Evolutionary conservation across 441 rosid species (phyloP).

Genomic region (Kokia cookei): DNA sequence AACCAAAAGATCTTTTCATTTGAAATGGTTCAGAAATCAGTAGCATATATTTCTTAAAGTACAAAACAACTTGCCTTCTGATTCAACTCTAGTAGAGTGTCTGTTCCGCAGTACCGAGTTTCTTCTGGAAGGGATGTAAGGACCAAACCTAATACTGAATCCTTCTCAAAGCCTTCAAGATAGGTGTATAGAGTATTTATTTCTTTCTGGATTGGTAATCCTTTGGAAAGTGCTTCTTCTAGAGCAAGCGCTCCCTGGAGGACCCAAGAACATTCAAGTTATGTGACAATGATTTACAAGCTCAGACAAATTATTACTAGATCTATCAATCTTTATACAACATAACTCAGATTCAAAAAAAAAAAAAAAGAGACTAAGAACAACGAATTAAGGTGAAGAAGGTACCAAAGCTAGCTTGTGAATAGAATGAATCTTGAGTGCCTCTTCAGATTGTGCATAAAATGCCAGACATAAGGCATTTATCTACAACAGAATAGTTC

Average conservation of each 20-base stretch:
- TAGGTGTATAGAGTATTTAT: conserved; percentile 49
- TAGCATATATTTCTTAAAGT: not conserved
- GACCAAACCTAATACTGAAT: conserved; percentile 69
- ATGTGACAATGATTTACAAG: conserved; percentile 18
- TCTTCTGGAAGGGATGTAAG: conserved; percentile 89
- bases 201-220: conserved; percentile 83
- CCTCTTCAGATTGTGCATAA: conserved; percentile 93
- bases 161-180: conserved; percentile 67
- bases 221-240: conserved; percentile 86
- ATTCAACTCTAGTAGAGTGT: conserved; percentile 65
- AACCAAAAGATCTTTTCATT: not conserved
- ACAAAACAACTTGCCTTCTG: conserved; percentile 51
- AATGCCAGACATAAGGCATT: conserved; percentile 91
- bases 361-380: not conserved
- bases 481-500: conserved; percentile 45
- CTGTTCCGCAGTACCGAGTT: conserved; percentile 62
- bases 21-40: not conserved
- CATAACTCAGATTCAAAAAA: not conserved
- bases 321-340: not conserved
- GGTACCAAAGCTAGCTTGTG: conserved; percentile 93
- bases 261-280: not conserved
- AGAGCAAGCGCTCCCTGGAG: conserved; percentile 82
- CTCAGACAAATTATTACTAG: not conserved
- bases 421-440: conserved; percentile 82
- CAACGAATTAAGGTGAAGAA: not conserved